Conservation (phyloP, 192 early-diverging fungal genomes). For the Rhizoclosmatium globosum region DNA sequence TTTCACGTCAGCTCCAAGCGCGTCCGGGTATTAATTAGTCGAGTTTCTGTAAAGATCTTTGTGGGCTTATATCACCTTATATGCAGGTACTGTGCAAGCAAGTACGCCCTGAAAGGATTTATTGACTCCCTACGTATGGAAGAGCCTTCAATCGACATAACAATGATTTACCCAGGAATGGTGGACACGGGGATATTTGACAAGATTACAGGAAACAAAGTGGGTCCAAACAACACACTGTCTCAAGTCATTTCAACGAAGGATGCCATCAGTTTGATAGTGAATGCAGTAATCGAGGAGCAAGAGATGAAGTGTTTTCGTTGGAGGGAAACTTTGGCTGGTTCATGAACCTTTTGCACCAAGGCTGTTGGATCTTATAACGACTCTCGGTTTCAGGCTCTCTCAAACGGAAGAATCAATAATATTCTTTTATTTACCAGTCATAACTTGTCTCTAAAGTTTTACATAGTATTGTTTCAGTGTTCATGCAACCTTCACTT, state of each 20-base stretch:
- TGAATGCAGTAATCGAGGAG: slow-evolving; percentile 15
- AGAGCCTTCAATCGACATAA: slow-evolving; percentile 62
- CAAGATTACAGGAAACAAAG: not conserved
- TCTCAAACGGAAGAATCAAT: too few relatives aligned
- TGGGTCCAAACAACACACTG: not conserved
- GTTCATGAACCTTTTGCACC: slow-evolving; percentile 21
- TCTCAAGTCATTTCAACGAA: slow-evolving; percentile 1
- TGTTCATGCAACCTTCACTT: not conserved
- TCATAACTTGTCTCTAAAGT: too few relatives aligned
- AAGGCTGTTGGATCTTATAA: not conserved
- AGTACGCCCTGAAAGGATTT: slow-evolving; percentile 83
- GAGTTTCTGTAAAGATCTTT: not conserved
- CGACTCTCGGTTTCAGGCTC: too few relatives aligned
- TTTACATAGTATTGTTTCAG: too few relatives aligned
- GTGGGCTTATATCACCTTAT: not conserved
- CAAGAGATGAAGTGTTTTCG: slow-evolving; percentile 14
- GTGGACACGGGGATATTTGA: slow-evolving; percentile 62
- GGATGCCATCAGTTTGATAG: slow-evolving; percentile 23
- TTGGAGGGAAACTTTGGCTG: slow-evolving; percentile 18
- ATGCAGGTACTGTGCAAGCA: slow-evolving; percentile 71
- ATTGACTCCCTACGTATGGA: slow-evolving; percentile 83
- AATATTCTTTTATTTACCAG: not conserved
- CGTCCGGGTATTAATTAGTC: not conserved
- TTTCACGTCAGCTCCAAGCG: not conserved
- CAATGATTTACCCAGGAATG: slow-evolving; percentile 75